These are phyloP conservation scores for Ascochyta koolunga DNA, from an alignment of 2,329 filamentous ascomycete species.

Conservation along the genomic window DNA sequence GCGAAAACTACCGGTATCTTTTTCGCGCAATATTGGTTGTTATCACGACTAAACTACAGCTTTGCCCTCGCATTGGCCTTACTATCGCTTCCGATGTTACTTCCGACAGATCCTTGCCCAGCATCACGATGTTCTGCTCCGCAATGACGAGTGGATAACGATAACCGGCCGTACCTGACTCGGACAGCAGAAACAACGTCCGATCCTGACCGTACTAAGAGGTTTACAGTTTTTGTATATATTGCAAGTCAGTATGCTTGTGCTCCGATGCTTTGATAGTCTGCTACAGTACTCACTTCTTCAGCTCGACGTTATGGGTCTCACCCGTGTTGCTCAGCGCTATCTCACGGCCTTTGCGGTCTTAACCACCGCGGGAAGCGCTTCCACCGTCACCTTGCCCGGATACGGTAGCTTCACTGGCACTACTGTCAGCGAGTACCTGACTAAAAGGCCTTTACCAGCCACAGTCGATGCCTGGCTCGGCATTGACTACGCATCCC, in stretches of 20 bases:
- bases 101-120: slow-evolving; percentile 8
- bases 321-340: slow-evolving; percentile 1
- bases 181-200: not conserved
- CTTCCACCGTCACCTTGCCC: slow-evolving; percentile 33
- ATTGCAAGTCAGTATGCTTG: not conserved
- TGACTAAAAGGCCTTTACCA: slow-evolving; percentile 45
- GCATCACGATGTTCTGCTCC: slow-evolving; percentile 7
- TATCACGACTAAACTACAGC: not conserved
- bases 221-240: slow-evolving; percentile 2
- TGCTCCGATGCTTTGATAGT: not conserved
- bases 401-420: slow-evolving; percentile 50
- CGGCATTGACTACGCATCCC: slow-evolving; percentile 54
- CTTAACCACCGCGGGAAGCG: not conserved
- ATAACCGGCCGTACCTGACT: slow-evolving; percentile 14
- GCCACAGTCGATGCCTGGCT: slow-evolving; percentile 54
- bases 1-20: not conserved
- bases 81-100: slow-evolving; percentile 13
- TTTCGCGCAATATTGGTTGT: not conserved
- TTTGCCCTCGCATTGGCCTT: not conserved
- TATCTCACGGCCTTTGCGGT: slow-evolving; percentile 12
- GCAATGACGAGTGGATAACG: slow-evolving; percentile 15
- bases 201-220: slow-evolving; percentile 2
- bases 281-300: not conserved
- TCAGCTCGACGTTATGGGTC: slow-evolving; percentile 9
- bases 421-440: slow-evolving; percentile 43